Conservation (phyloP, 2,329 filamentous ascomycete species). For the Pseudogymnoascus sp. region DNA sequence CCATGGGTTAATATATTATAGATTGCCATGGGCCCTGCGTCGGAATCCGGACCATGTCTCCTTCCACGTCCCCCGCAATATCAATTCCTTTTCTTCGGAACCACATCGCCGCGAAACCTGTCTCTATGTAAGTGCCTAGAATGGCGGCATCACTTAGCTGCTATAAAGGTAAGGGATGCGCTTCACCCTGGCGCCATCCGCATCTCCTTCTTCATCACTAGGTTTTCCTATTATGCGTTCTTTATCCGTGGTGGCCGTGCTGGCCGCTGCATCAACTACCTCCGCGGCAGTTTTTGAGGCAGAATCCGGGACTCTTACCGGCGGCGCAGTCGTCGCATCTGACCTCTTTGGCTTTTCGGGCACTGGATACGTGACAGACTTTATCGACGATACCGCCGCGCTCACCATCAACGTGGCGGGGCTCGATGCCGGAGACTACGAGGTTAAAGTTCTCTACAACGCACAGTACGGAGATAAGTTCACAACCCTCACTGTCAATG, state of each 20-base stretch:
- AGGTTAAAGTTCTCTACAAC: constrained; percentile 36
- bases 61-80: background rate
- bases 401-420: constrained; percentile 35
- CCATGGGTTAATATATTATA: constrained; percentile 1
- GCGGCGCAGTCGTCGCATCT: constrained; percentile 10
- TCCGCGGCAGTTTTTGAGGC: constrained; percentile 14
- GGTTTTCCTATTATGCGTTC: background rate
- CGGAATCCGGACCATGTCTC: constrained; percentile 4
- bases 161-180: background rate
- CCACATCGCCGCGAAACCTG: background rate
- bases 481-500: constrained; percentile 36
- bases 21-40: background rate
- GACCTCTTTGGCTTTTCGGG: constrained; percentile 14
- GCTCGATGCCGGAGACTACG: constrained; percentile 32
- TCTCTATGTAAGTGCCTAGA: background rate
- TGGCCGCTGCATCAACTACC: constrained; percentile 5
- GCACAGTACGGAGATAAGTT: constrained; percentile 39
- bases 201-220: background rate
- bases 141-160: background rate
- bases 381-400: constrained; percentile 34
- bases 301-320: constrained; percentile 11
- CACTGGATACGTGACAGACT: constrained; percentile 39
- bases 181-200: background rate
- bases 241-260: background rate
- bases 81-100: background rate